These are phyloP conservation scores for Mycena olivaceomarginata DNA, from an alignment of 768 basidiomycete genomes.

Conservation along the genomic window DNA sequence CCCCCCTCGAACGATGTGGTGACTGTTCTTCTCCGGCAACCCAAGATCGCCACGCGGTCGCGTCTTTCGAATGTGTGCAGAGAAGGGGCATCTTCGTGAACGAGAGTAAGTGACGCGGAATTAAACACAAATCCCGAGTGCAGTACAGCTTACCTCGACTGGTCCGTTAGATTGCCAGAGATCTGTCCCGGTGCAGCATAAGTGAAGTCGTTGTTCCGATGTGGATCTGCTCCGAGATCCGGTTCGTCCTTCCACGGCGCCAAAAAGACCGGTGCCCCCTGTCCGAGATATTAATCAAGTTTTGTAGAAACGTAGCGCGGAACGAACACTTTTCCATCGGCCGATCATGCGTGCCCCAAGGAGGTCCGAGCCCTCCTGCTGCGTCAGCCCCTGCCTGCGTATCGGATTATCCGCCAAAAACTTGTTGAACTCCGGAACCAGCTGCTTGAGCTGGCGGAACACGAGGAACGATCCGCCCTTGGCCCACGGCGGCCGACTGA, in stretches of 20 bases:
- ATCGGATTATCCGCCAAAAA: conserved; percentile 46
- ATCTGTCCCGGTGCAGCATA: conserved; percentile 28
- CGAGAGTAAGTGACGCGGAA: background rate
- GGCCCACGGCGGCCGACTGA: conserved; percentile 46
- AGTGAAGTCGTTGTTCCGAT: conserved; percentile 37
- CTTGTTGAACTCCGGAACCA: conserved; percentile 55
- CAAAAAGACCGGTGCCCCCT: conserved; percentile 44
- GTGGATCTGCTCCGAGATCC: conserved; percentile 27
- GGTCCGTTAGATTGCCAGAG: conserved; percentile 9
- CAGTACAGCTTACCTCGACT: conserved; percentile 23
- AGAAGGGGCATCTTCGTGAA: conserved; percentile 31
- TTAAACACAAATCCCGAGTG: background rate
- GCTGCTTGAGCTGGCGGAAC: conserved; percentile 58
- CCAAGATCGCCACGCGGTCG: conserved; percentile 50
- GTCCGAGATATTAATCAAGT: conserved; percentile 42
- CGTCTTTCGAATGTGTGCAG: conserved; percentile 46
- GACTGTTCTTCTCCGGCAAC: conserved; percentile 36
- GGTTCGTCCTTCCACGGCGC: conserved; percentile 43
- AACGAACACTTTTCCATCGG: conserved; percentile 54
- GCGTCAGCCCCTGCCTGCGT: conserved; percentile 36
- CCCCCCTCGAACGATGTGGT: conserved; percentile 55
- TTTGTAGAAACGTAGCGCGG: background rate
- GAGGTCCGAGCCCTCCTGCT: conserved; percentile 49
- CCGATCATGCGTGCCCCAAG: conserved; percentile 57
- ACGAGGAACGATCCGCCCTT: conserved; percentile 58